Evolutionary conservation across 2,329 filamentous ascomycete genomes (phyloP).

Genomic region (Penicillium paneum): DNA sequence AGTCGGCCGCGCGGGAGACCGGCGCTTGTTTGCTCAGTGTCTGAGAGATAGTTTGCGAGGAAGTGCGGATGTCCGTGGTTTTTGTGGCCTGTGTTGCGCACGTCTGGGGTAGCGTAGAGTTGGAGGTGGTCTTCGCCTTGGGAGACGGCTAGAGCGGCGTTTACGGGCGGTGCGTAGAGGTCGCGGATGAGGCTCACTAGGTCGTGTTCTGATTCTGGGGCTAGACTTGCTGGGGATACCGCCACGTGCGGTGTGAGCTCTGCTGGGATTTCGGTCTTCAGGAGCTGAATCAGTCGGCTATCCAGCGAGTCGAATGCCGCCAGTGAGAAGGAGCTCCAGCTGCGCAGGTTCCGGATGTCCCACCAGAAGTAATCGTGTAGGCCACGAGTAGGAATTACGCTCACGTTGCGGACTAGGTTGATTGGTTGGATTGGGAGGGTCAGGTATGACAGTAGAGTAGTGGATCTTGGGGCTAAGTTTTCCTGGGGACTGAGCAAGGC

Average conservation of each 20-base stretch:
- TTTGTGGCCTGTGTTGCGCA: slow-evolving; percentile 35
- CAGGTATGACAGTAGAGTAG: slow-evolving; percentile 74
- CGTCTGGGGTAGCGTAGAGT: slow-evolving; percentile 42
- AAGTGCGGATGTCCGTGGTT: slow-evolving; percentile 51
- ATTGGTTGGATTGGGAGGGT: slow-evolving; percentile 77
- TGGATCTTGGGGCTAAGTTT: slow-evolving; percentile 44
- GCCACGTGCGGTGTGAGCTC: slow-evolving; percentile 38
- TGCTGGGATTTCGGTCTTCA: slow-evolving; percentile 62
- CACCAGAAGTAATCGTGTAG: slow-evolving; percentile 87
- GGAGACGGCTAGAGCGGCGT: slow-evolving; percentile 74
- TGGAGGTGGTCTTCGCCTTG: slow-evolving; percentile 61
- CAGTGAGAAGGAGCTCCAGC: slow-evolving; percentile 77
- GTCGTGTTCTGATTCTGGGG: slow-evolving; percentile 73
- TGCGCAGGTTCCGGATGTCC: slow-evolving; percentile 83
- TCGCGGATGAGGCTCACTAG: slow-evolving; percentile 72
- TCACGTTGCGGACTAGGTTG: slow-evolving; percentile 74
- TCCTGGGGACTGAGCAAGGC: slow-evolving; percentile 23
- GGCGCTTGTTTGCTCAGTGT: slow-evolving; percentile 48
- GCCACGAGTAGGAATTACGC: slow-evolving; percentile 63
- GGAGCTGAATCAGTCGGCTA: slow-evolving; percentile 67
- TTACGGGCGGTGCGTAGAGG: slow-evolving; percentile 82
- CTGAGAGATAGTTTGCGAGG: slow-evolving; percentile 53
- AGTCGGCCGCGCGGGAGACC: slow-evolving; percentile 60
- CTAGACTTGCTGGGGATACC: slow-evolving; percentile 51
- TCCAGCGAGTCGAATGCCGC: slow-evolving; percentile 64